Evolutionary conservation across 495 filamentous ascomycete genomes (phyloP), one percentile per base, ranked within the genome.

Genomic region (Aspergillus campestris): DNA sequence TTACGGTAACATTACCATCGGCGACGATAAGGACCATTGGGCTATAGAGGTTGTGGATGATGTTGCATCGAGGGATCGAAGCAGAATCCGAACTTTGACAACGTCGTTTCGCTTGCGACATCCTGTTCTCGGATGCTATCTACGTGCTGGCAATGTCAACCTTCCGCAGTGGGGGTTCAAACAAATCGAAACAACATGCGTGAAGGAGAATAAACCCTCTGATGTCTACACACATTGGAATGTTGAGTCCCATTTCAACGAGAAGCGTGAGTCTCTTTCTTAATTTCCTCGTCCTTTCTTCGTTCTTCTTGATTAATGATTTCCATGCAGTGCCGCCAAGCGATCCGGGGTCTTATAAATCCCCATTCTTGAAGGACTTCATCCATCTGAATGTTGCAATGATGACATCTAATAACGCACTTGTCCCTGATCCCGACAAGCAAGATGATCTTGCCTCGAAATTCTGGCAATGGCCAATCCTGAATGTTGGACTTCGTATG

Each of bases 351-450:
- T 84, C 87, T 36, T 98, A 95, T 72, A 94, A 87, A 69, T 97
- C 91, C 0, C 91, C 94, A 1, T 98, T 98, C 73, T 65, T 94
- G 46, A 87, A 88, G 58, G 94, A 97, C 67, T 98, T 98, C 64
- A 80, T 98, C 55, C 92, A 98, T 61, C 62, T 98, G 38, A 98
- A 98, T 65, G 92, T 98, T 47, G 92, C 94, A 43, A 98, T 98
- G 92, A 96, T 97, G 94, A 98, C 92, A 12, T 97, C 94, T 10
- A 98, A 98, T 72, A 98, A 98, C 61, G 92, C 92, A 33, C 79
- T 98, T 14, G 90, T 98, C 35, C 92, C 92, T 8, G 94, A 98
- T 58, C 94, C 92, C 4, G 92, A 98, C 65, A 98, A 98, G 75
- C 92, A 97, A 67, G 92, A 98, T 60, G 92, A 98, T 60, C 75